These are phyloP conservation scores for Microbotryum saponariae DNA, from an alignment of 1,284 basidiomycete genomes.

Conservation along the genomic window DNA sequence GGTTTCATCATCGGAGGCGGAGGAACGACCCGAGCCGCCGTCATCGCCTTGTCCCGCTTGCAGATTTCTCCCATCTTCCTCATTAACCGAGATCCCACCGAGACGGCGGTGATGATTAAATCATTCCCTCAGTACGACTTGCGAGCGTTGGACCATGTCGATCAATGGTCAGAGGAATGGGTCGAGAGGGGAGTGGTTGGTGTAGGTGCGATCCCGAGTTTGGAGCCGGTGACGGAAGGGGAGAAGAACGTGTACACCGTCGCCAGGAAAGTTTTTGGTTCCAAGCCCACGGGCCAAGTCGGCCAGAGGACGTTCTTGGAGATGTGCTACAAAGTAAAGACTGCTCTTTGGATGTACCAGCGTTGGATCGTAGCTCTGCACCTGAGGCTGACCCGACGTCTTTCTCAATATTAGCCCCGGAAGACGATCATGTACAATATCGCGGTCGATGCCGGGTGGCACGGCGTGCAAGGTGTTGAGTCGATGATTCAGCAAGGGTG, in stretches of 20 bases:
- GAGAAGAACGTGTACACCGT: slow-evolving; percentile 39
- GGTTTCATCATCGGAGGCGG: slow-evolving; percentile 71
- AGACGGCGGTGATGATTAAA: slow-evolving; percentile 49
- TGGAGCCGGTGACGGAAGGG: slow-evolving; percentile 34
- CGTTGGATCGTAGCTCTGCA: neutral
- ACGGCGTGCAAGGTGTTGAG: slow-evolving; percentile 34
- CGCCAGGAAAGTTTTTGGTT: slow-evolving; percentile 33
- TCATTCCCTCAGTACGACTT: slow-evolving; percentile 16
- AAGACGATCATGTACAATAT: slow-evolving; percentile 33
- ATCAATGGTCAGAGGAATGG: slow-evolving; percentile 9
- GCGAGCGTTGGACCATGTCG: slow-evolving; percentile 11
- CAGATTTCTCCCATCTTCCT: slow-evolving; percentile 64
- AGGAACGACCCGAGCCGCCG: slow-evolving; percentile 82
- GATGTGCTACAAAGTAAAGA: slow-evolving; percentile 39
- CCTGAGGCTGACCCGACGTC: neutral
- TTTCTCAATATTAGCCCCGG: slow-evolving; percentile 26
- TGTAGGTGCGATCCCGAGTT: slow-evolving; percentile 39
- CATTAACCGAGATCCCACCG: slow-evolving; percentile 68
- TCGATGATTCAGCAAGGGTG: slow-evolving; percentile 38
- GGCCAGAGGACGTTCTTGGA: slow-evolving; percentile 20
- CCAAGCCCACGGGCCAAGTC: slow-evolving; percentile 10
- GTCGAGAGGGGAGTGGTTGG: slow-evolving; percentile 11
- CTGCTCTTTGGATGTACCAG: neutral
- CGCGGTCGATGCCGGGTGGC: slow-evolving; percentile 32
- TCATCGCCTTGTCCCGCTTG: slow-evolving; percentile 71